Conservation (phyloP, 306 rosid species). For the Vachellia pachyceras region DNA sequence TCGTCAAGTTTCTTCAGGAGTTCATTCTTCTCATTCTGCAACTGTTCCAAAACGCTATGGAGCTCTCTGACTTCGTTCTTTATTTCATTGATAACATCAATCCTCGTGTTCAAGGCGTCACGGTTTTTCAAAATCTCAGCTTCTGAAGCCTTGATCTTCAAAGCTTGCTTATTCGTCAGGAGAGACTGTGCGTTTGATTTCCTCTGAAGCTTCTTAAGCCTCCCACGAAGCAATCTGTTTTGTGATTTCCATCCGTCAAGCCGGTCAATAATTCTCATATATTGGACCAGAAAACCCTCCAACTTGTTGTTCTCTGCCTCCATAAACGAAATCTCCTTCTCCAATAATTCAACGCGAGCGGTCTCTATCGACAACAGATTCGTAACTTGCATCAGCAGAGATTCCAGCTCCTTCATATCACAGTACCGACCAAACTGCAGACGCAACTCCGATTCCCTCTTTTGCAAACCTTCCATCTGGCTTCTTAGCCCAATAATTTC, state of each 20-base stretch:
- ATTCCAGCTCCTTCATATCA: constrained; percentile 67
- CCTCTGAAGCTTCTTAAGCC: constrained; percentile 52
- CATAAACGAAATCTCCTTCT: constrained; percentile 54
- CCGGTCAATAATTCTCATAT: constrained; percentile 45
- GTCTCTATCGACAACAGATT: constrained; percentile 54
- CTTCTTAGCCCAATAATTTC: constrained; percentile 53
- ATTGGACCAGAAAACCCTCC: constrained; percentile 47
- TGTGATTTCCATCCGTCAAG: constrained; percentile 59
- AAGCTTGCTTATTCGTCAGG: constrained; percentile 44
- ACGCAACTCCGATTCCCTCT: constrained; percentile 56
- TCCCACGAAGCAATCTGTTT: constrained; percentile 52
- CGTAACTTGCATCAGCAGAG: constrained; percentile 47
- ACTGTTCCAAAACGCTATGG: constrained; percentile 40
- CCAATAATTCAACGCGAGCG: constrained; percentile 58
- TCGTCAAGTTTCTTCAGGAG: constrained; percentile 50
- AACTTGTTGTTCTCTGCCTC: constrained; percentile 54
- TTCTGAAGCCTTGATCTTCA: constrained; percentile 59
- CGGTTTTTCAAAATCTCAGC: constrained; percentile 48
- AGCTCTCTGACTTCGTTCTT: constrained; percentile 61
- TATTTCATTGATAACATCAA: constrained; percentile 40
- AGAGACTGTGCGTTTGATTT: constrained; percentile 54
- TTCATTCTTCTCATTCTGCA: constrained; percentile 58
- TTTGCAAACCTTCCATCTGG: constrained; percentile 56
- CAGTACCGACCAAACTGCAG: constrained; percentile 54
- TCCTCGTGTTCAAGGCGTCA: constrained; percentile 51